A percentile compares a stretch with the other conserved stretches of the same genome.
Conservation (phyloP, 208 protist species). For the Acanthamoeba lugdunensis region DNA sequence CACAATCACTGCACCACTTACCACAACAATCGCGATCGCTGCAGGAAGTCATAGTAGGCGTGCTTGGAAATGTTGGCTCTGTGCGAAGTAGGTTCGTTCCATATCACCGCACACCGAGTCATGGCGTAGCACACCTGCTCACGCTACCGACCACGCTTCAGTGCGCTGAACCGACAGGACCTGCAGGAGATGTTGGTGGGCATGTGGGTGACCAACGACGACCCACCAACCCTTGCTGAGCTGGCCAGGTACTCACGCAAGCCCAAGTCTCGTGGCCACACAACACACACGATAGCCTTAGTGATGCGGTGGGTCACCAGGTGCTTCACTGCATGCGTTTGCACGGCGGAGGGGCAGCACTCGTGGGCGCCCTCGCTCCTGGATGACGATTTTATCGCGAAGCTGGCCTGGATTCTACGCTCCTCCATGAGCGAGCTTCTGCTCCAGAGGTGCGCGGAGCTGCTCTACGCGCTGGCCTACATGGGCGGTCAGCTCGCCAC, state of each 20-base stretch:
- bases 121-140: background rate
- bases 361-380: background rate
- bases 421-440: conserved; percentile 10
- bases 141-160: background rate
- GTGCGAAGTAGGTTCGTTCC: conserved; percentile 11
- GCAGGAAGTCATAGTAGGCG: conserved; percentile 13
- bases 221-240: background rate
- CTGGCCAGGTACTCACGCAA: background rate
- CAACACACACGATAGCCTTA: background rate
- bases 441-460: background rate
- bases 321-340: conserved; percentile 18
- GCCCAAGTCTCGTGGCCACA: background rate
- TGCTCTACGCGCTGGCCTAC: conserved; percentile 16
- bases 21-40: too few relatives aligned
- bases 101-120: background rate
- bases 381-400: background rate
- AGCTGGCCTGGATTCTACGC: background rate
- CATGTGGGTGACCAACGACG: background rate
- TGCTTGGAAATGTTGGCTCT: conserved; percentile 2
- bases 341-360: background rate
- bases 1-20: background rate
- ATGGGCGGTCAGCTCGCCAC: background rate
- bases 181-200: background rate
- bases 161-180: background rate
- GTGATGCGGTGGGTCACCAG: too few relatives aligned